Evolutionary conservation across 225 moss, liverwort and hornwort genomes (phyloP).

Genomic region (Asterella californica): DNA sequence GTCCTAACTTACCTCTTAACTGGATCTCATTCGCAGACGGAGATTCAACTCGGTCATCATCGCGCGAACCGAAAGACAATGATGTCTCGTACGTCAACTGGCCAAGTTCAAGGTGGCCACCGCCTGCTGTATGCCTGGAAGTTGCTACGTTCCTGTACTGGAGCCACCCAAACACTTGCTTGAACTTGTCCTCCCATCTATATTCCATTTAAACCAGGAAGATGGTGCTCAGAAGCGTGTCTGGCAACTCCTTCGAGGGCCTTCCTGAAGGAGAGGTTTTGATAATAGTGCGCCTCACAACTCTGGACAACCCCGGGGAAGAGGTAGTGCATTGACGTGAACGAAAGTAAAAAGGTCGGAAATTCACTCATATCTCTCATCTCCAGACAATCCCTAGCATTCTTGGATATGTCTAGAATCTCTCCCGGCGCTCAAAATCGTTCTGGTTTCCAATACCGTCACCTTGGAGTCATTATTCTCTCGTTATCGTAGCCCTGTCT

Average conservation of each 20-base stretch:
- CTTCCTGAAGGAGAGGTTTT: neutral
- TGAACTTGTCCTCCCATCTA: conserved; percentile 16
- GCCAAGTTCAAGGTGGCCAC: conserved; percentile 21
- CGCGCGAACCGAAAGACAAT: neutral
- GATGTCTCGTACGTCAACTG: conserved; percentile 16
- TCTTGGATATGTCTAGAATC: neutral
- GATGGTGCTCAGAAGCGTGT: neutral
- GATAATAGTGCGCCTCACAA: neutral
- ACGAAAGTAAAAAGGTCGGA: neutral
- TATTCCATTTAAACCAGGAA: conserved; percentile 4
- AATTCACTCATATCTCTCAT: neutral
- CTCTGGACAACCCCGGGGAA: neutral
- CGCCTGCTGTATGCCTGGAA: neutral
- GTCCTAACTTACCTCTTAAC: neutral
- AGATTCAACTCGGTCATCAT: conserved; percentile 14
- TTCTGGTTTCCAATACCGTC: no score
- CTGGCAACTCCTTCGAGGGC: neutral
- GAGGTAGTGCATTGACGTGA: neutral
- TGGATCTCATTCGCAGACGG: neutral
- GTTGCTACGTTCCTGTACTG: conserved; percentile 21
- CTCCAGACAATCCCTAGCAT: neutral
- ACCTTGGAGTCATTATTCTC: no score
- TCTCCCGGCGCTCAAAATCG: no score
- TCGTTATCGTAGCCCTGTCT: neutral
- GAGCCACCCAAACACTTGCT: conserved; percentile 17